Base-by-base conservation (phyloP, 2,329 filamentous ascomycete genomes). In the Penicillium brevicompactum region DNA sequence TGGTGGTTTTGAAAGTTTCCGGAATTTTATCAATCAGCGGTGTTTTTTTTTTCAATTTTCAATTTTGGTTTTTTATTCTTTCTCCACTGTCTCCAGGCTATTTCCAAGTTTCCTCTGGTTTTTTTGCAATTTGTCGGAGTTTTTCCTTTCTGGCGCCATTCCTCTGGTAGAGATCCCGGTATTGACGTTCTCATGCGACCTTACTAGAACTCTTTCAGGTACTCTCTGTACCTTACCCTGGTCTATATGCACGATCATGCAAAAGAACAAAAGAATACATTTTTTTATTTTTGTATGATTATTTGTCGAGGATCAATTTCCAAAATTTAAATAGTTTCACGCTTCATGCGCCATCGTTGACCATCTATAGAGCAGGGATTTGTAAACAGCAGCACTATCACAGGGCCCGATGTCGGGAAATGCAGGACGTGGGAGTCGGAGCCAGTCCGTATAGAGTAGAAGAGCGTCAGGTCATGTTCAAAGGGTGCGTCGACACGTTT, bases 1-100 rank as follows among this genome's bases (percentile, higher is more conserved):
- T 18, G 18, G 18, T 18, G 18, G 18, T 18, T 18, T 18, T 18
- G 18, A 18, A 18, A 18, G 13, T 27, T 40, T 30, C 38, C 48
- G 44, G 43, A 32, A 32, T 42, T 55, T 54, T 66, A 66, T 66
- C 63, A 66, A 66, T 66, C 63, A 66, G 62, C 60, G 22, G 16
- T 10, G 10, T 21, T 11, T 11, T 13, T 61, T 27, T 6, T 27
- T 27, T 27, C 2, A 27, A 5, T 27, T 27, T 27, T 6, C 6
- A 6, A 27, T 27, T 27, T 27, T 27, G 8, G 8, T 27, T 6
- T 27, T 27, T 8, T 5, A 27, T 27, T 27, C 5, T 27, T 27
- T 6, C 24, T 27, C 7, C 7, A 27, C 24, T 27, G 18, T 18
- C 18, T 18, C 18, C 18, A 18, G 18, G 18, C 18, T 18, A 18